These are phyloP conservation scores for Tagetes patula DNA, from an alignment of 129 eudicot species.

Conservation along the genomic window DNA sequence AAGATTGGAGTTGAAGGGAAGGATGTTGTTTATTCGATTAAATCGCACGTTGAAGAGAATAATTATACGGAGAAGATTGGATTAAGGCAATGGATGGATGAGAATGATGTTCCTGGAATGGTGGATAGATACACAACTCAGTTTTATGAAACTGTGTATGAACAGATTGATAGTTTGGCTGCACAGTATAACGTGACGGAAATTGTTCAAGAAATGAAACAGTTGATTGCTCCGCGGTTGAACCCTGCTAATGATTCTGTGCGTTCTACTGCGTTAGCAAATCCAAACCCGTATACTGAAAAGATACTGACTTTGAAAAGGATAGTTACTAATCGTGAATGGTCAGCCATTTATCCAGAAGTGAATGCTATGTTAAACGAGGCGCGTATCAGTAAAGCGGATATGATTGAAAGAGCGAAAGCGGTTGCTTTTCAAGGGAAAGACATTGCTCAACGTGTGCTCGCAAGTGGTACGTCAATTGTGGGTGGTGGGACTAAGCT, in stretches of 20 bases:
- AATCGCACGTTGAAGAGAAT: constrained; percentile 70
- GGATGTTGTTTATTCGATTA: constrained; percentile 78
- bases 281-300: constrained; percentile 61
- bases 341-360: constrained; percentile 77
- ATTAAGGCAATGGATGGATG: constrained; percentile 85
- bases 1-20: constrained; percentile 89
- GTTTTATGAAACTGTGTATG: constrained; percentile 70
- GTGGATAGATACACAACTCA: constrained; percentile 68
- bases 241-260: constrained; percentile 39
- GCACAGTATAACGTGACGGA: constrained; percentile 87
- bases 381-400: constrained; percentile 48
- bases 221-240: constrained; percentile 30
- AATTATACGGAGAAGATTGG: constrained; percentile 88
- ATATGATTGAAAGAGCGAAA: constrained; percentile 79
- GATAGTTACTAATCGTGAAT: constrained; percentile 64
- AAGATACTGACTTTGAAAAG: constrained; percentile 59
- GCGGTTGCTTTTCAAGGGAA: constrained; percentile 79
- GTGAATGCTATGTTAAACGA: constrained; percentile 65
- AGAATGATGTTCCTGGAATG: constrained; percentile 85
- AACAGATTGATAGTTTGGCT: constrained; percentile 80
- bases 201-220: constrained; percentile 62
- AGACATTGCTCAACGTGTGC: constrained; percentile 69
- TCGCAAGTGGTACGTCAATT: constrained; percentile 65
- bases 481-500: constrained; percentile 79
- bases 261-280: constrained; percentile 48